Base-by-base conservation (phyloP, 441 rosid species). In the Syzygium syzygioides region DNA sequence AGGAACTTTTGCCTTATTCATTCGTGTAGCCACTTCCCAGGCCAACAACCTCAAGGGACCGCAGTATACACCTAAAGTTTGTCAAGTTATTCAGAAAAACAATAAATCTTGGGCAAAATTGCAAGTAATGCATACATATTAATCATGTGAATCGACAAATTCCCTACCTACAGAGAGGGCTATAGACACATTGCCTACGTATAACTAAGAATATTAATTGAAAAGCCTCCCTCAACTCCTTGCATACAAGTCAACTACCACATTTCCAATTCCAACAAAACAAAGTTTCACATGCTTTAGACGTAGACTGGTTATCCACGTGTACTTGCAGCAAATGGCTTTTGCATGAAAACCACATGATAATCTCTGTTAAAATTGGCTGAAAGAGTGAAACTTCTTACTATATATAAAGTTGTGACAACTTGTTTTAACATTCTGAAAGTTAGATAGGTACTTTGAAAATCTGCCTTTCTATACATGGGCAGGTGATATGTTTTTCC, bases 11-110 rank as follows among this genome's bases (percentile, higher is more conserved):
- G 95, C 95, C 92, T 95, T 96, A 93, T 97, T 97, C 93, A 97
- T 91, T 85, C 97, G 93, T 91, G 94, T 94, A 32, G 98, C 96
- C 87, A 97, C 97, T 91, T 97, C 99, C 98, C 98, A 96, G 80
- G 99, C 99, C 92, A 97, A 91, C 93, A 96, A 93, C 92, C 99
- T 95, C 91, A 97, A 93, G 55, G 99, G 99, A 91, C 99, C 99
- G 90, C 99, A 97, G 93, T 97, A 97, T 89, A 97, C 93, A 20
- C 99, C 99, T 97, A 89, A 89, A 92, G 84, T 88, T 87, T 59
- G 59, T 71, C 37, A 90, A 79, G 48, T 83, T 59, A 14, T 87
- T 57, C 80, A 88, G 57, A 19, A 86, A 8, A 57, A 84, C 4
- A 14, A 85, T 57, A 85, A 53, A 89, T 62, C 14, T 37, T 25